A percentile compares a stretch with the other conserved stretches of the same genome.
Evolutionary conservation across 768 basidiomycete genomes (phyloP).

Genomic region (Rhodotorula kratochvilovae): DNA sequence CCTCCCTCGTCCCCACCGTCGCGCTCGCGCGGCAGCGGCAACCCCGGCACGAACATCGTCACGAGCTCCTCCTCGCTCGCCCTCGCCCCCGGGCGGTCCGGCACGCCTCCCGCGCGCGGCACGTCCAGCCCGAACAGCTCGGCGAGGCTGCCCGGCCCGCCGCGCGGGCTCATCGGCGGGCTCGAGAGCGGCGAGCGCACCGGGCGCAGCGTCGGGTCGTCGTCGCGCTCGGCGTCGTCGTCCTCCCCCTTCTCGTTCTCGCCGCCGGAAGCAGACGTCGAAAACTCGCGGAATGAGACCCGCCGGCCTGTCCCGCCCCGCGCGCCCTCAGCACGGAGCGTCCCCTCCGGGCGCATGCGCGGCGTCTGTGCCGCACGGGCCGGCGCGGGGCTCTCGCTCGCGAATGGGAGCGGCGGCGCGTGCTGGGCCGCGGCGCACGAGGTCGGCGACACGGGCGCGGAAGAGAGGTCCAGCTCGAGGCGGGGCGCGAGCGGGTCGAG

Average conservation of each 20-base stretch:
- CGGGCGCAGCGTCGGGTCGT: conserved; percentile 15
- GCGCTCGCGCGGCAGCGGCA: background rate
- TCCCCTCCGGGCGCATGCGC: background rate
- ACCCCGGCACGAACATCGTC: conserved; percentile 17
- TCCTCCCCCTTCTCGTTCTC: background rate
- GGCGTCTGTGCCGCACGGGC: background rate
- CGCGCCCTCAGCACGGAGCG: background rate
- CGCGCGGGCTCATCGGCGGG: background rate
- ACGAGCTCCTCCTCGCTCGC: conserved; percentile 10
- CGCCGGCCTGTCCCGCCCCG: background rate
- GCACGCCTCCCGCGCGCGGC: background rate
- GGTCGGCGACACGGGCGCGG: background rate
- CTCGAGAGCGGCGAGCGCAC: background rate
- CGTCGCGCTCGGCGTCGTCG: background rate
- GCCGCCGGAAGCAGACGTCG: too few relatives aligned
- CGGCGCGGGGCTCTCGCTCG: background rate
- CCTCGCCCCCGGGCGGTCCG: background rate
- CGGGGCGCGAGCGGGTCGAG: background rate
- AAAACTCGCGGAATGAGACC: background rate
- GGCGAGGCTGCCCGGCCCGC: conserved; percentile 1
- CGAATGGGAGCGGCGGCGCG: background rate
- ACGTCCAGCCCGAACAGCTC: conserved; percentile 32
- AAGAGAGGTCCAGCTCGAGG: background rate
- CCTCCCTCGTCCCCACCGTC: background rate
- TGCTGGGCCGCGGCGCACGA: background rate